These are phyloP conservation scores for Diaporthe batatas DNA, from an alignment of 2,329 filamentous ascomycete species.

Conservation along the genomic window DNA sequence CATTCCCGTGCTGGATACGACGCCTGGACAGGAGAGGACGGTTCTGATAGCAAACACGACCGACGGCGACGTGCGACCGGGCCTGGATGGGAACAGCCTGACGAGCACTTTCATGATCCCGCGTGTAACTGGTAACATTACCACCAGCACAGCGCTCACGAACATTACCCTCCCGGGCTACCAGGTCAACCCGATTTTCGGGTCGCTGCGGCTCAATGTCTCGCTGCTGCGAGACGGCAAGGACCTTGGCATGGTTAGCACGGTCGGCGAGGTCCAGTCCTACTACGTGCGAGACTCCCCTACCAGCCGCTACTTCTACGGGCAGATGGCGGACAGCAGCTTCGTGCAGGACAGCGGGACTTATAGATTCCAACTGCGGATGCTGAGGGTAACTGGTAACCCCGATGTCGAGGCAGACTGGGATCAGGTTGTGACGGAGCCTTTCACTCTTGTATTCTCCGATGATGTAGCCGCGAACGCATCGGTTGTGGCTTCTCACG, in stretches of 20 bases:
- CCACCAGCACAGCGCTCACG: constrained; percentile 27
- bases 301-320: constrained; percentile 38
- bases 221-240: constrained; percentile 32
- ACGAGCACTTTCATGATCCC: constrained; percentile 34
- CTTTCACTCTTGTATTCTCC: constrained; percentile 22
- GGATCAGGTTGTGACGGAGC: constrained; percentile 39
- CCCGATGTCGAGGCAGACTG: constrained; percentile 45
- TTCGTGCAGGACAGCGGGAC: constrained; percentile 44
- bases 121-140: constrained; percentile 34
- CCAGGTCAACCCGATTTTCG: constrained; percentile 16
- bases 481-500: neutral
- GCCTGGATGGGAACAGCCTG: constrained; percentile 32
- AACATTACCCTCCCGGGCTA: constrained; percentile 32
- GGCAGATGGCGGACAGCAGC: constrained; percentile 44
- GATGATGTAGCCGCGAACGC: constrained; percentile 2
- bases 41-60: constrained; percentile 43
- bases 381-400: constrained; percentile 47
- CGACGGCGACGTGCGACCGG: constrained; percentile 18
- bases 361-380: constrained; percentile 45
- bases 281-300: constrained; percentile 15
- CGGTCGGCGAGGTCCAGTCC: neutral
- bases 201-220: constrained; percentile 31
- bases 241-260: constrained; percentile 35
- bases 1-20: constrained; percentile 40
- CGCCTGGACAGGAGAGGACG: constrained; percentile 41